These are phyloP conservation scores for Cercophora samala DNA, from an alignment of 495 filamentous ascomycete genomes.

Conservation along the genomic window DNA sequence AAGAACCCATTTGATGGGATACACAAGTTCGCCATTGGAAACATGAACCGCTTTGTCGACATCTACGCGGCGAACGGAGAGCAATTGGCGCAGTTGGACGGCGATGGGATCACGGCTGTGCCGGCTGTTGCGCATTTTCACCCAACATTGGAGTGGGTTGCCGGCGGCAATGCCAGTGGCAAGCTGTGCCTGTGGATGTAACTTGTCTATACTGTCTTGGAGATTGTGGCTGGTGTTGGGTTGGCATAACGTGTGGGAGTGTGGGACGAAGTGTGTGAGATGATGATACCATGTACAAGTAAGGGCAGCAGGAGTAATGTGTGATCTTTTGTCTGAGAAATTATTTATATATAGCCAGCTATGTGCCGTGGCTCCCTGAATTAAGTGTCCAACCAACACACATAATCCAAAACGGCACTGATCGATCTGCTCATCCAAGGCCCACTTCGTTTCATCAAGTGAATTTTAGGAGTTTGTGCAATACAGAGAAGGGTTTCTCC, in stretches of 20 bases:
- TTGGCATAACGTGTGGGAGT: neutral
- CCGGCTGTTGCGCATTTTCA: slow-evolving; percentile 92
- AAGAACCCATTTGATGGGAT: slow-evolving; percentile 67
- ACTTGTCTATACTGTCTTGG: slow-evolving; percentile 14
- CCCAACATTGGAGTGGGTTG: slow-evolving; percentile 84
- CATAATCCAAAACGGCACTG: neutral
- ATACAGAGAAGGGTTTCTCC: no score
- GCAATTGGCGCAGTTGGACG: slow-evolving; percentile 85
- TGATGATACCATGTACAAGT: neutral
- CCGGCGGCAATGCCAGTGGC: slow-evolving; percentile 85
- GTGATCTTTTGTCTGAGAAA: neutral
- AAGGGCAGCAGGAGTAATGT: neutral
- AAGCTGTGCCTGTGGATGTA: slow-evolving; percentile 91
- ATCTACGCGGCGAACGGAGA: slow-evolving; percentile 76
- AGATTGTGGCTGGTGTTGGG: neutral
- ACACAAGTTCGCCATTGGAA: slow-evolving; percentile 87
- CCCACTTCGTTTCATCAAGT: no score
- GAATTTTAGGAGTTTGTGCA: no score
- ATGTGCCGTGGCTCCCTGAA: no score
- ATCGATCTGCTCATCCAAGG: neutral
- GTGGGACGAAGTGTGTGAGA: neutral
- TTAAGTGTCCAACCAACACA: neutral
- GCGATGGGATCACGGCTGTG: slow-evolving; percentile 87
- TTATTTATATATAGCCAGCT: neutral
- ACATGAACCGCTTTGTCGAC: slow-evolving; percentile 97